A percentile compares a stretch with the other conserved stretches of the same genome.
Evolutionary conservation across 495 filamentous ascomycete genomes (phyloP).

Genomic region (Umbilicaria muhlenbergii): DNA sequence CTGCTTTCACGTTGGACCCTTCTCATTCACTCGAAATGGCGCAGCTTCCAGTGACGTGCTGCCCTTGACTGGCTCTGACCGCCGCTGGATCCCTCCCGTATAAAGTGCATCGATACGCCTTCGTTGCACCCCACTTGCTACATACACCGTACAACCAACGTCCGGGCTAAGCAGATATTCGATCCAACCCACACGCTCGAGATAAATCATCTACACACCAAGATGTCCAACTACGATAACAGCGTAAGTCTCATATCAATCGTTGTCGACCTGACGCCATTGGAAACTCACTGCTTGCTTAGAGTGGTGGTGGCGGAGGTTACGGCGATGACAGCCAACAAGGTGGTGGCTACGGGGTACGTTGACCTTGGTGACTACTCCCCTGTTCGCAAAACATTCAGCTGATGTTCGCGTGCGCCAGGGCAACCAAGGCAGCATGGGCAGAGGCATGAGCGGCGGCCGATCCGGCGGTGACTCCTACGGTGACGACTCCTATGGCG

Average conservation of each 20-base stretch:
- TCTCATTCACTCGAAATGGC: no score
- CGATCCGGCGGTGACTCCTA: constrained; percentile 3
- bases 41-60: no score
- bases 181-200: not conserved
- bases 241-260: constrained; percentile 4
- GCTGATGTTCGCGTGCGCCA: not conserved
- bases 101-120: no score
- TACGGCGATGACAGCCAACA: not conserved
- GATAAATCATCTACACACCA: not conserved
- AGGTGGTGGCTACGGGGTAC: constrained; percentile 7
- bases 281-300: no score
- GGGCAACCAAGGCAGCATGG: not conserved
- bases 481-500: constrained; percentile 2
- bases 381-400: not conserved
- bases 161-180: no score
- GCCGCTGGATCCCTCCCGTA: no score
- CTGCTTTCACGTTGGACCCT: no score
- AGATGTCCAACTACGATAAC: constrained; percentile 14
- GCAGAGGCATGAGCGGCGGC: not conserved
- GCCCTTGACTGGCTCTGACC: no score
- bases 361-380: not conserved
- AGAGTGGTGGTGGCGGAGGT: not conserved
- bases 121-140: no score
- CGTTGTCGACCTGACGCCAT: no score
- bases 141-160: no score